Conservation (phyloP, 441 rosid species). For the Theobroma grandiflorum region DNA sequence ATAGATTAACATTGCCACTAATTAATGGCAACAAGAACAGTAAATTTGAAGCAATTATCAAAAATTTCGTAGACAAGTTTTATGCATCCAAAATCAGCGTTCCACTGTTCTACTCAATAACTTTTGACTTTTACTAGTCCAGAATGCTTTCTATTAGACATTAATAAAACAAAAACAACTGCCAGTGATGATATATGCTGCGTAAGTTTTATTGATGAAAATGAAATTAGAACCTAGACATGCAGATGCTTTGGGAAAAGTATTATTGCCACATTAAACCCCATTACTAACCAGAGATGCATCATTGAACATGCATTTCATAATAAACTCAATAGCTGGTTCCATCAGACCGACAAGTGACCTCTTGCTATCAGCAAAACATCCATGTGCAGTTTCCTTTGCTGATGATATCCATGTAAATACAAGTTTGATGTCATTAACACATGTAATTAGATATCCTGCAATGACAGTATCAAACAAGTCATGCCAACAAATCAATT, state of each 20-base stretch:
- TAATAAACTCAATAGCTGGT: constrained; percentile 76
- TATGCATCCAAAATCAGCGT: background rate
- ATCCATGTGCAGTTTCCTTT: constrained; percentile 46
- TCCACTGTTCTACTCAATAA: background rate
- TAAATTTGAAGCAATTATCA: background rate
- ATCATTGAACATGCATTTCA: constrained; percentile 71
- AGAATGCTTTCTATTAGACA: background rate
- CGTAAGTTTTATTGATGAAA: background rate
- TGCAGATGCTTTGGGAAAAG: constrained; percentile 20
- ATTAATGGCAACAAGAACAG: constrained; percentile 3
- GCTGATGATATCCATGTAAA: constrained; percentile 53
- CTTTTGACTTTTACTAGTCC: background rate
- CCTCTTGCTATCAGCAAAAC: constrained; percentile 51
- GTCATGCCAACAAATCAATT: constrained; percentile 7
- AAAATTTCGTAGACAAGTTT: background rate
- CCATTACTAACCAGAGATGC: constrained; percentile 70
- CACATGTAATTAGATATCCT: constrained; percentile 71
- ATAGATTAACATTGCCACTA: background rate
- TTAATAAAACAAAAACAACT: background rate
- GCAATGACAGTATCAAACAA: constrained; percentile 37
- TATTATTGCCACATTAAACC: constrained; percentile 22
- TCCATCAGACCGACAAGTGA: constrained; percentile 76
- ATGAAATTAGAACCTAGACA: constrained; percentile 14
- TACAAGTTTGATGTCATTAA: constrained; percentile 63
- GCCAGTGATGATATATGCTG: background rate